Conservation (phyloP, 805 yeast species). For the Yamadazyma akitaensis region DNA sequence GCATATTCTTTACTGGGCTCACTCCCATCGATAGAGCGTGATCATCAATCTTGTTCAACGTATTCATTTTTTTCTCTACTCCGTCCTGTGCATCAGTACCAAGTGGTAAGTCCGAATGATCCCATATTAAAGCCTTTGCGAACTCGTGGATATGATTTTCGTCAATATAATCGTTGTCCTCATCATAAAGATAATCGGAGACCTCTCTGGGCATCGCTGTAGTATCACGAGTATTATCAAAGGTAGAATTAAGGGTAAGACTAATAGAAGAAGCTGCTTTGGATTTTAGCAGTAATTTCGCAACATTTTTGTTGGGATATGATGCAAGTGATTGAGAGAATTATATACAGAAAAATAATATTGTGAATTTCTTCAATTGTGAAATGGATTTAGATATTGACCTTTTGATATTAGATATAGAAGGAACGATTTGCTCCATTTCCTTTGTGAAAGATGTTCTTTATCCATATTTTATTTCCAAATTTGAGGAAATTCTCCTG, state of each 20-base stretch:
- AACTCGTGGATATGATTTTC: constrained; percentile 37
- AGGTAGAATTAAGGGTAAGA: neutral
- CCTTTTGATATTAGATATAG: constrained; percentile 56
- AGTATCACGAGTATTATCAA: neutral
- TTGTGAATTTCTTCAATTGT: neutral
- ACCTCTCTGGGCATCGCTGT: neutral
- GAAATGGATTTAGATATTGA: neutral
- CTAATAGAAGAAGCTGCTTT: neutral
- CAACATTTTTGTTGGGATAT: constrained; percentile 3
- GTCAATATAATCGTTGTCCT: constrained; percentile 24
- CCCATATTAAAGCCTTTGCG: constrained; percentile 40
- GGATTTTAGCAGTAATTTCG: neutral
- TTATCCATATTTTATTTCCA: constrained; percentile 67
- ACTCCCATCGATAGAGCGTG: neutral
- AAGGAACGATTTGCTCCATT: constrained; percentile 92
- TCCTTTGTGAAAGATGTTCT: constrained; percentile 77
- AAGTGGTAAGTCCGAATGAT: constrained; percentile 23
- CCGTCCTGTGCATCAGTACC: neutral
- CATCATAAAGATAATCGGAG: constrained; percentile 2
- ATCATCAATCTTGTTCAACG: constrained; percentile 2
- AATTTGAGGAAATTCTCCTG: constrained; percentile 42
- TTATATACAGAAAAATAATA: neutral
- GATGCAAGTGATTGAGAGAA: neutral
- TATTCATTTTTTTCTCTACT: neutral
- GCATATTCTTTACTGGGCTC: constrained; percentile 5